Conservation (phyloP, 371 early-diverging fungal genomes). For the Mortierella sp. region DNA sequence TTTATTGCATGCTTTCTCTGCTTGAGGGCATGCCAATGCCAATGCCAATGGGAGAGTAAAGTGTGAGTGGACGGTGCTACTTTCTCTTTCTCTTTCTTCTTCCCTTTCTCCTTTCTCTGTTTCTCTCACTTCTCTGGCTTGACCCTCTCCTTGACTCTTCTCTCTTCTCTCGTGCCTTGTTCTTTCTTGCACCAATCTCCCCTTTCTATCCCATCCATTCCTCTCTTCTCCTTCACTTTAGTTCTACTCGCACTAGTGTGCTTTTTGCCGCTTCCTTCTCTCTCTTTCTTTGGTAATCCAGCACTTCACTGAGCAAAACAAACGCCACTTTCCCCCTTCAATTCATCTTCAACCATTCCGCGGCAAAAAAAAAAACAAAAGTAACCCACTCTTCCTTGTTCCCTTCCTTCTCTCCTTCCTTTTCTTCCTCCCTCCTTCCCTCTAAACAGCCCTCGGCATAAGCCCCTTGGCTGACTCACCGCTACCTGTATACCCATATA, state of each 20-base stretch:
- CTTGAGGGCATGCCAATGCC: neutral
- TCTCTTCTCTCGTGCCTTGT: neutral
- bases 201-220: neutral
- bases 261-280: neutral
- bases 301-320: neutral
- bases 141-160: too few species aligned
- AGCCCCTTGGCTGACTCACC: neutral
- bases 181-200: neutral
- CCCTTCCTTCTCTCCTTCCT: neutral
- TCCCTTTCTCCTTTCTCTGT: neutral
- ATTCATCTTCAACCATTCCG: neutral
- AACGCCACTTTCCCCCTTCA: neutral
- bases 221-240: neutral
- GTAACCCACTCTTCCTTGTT: too few species aligned
- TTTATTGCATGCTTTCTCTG: too few species aligned
- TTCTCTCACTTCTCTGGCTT: neutral
- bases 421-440: neutral
- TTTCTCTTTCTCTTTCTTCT: neutral
- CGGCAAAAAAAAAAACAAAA: neutral
- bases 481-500: too few species aligned
- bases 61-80: neutral
- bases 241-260: neutral
- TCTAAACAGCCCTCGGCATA: neutral
- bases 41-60: too few species aligned
- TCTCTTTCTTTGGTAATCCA: neutral